These are phyloP conservation scores for Echites panduratus DNA, from an alignment of 257 asterid species.

Conservation along the genomic window DNA sequence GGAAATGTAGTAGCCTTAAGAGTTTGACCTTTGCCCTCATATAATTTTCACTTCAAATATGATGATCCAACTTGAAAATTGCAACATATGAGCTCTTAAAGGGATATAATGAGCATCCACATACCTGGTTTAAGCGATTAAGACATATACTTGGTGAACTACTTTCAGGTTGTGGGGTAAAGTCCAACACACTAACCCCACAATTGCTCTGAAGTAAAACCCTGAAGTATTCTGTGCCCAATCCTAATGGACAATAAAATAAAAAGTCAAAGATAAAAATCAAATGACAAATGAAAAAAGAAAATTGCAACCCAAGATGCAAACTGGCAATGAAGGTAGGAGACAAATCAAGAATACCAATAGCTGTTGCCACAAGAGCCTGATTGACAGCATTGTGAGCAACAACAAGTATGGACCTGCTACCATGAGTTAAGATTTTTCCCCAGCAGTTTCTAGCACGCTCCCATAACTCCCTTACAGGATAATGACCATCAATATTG, in stretches of 20 bases:
- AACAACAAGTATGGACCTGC: conserved; percentile 74
- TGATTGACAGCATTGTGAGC: conserved; percentile 98
- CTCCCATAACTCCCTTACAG: conserved; percentile 87
- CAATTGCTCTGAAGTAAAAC: conserved; percentile 89
- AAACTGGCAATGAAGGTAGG: neutral
- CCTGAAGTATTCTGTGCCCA: conserved; percentile 85
- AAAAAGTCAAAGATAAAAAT: neutral
- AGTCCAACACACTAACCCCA: conserved; percentile 90
- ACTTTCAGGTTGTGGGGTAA: conserved; percentile 69
- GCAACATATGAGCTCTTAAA: neutral
- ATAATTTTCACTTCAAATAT: neutral
- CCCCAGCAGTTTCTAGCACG: conserved; percentile 87
- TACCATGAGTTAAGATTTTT: conserved; percentile 62
- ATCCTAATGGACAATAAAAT: conserved; percentile 35
- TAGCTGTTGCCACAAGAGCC: conserved; percentile 94
- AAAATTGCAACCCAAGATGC: neutral
- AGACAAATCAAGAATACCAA: conserved; percentile 40
- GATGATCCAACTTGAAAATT: neutral
- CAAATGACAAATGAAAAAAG: neutral
- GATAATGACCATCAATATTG: conserved; percentile 81
- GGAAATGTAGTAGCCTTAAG: no score
- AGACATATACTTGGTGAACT: conserved; percentile 58
- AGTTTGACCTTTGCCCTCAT: no score
- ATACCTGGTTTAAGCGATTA: conserved; percentile 90
- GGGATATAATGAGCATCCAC: neutral